Conservation (phyloP, 2,329 filamentous ascomycete species). For the Claviceps purpurea region DNA sequence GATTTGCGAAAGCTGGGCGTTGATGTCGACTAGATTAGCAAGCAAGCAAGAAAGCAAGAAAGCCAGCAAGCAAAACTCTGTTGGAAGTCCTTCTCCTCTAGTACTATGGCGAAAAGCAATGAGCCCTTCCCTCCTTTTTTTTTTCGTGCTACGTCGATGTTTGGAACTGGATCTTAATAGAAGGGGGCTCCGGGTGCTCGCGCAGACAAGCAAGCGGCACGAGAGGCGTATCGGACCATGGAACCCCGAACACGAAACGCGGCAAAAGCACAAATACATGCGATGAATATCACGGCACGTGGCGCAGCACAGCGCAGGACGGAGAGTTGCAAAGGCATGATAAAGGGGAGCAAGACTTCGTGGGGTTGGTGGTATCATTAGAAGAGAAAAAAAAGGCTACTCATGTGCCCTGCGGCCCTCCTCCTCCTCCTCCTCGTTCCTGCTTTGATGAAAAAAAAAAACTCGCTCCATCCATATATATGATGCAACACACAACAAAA, state of each 20-base stretch:
- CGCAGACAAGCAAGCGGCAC: too few species aligned
- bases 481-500: background rate
- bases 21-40: conserved; percentile 49
- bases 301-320: background rate
- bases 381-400: background rate
- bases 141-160: too few species aligned
- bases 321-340: background rate
- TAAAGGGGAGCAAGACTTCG: background rate
- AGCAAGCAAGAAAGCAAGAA: too few species aligned
- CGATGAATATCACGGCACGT: background rate
- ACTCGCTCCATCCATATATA: background rate
- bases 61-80: too few species aligned
- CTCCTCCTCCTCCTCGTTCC: background rate
- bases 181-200: too few species aligned
- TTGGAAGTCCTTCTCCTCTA: too few species aligned
- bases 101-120: too few species aligned
- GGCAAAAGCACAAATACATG: background rate
- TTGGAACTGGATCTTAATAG: too few species aligned
- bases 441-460: background rate
- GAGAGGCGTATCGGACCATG: too few species aligned
- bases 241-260: too few species aligned
- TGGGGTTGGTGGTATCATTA: conserved; percentile 4
- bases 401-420: background rate
- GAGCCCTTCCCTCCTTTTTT: too few species aligned
- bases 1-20: conserved; percentile 66